phyloP scores from a whole-genome alignment of 2,329 filamentous ascomycete species.

The Aspergillus aculeatus region DNA sequence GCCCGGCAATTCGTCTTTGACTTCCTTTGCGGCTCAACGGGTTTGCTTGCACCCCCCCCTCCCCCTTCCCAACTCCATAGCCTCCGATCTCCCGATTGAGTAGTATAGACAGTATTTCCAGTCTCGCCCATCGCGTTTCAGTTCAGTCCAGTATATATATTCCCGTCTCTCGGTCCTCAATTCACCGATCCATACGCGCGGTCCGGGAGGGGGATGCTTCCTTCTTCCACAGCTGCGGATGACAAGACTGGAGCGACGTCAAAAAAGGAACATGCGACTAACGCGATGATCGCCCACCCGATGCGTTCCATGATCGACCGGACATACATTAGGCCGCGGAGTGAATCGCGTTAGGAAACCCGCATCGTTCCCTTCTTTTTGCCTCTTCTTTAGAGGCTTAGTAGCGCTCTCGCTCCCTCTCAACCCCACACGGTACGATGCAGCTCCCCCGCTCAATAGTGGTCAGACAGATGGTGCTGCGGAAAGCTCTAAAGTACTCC shows the following conservation, averaged over 20 bases:
- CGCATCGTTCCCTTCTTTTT: background rate
- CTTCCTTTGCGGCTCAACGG: background rate
- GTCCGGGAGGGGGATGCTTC: background rate
- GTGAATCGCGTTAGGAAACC: constrained; percentile 8
- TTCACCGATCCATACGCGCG: background rate
- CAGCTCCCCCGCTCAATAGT: background rate
- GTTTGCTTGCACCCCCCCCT: background rate
- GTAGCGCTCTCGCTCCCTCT: background rate
- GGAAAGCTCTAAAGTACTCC: no score
- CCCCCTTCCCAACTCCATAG: background rate
- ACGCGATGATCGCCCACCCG: constrained; percentile 13
- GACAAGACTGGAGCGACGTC: constrained; percentile 10
- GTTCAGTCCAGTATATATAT: background rate
- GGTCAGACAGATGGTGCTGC: background rate
- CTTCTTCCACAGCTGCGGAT: constrained; percentile 5
- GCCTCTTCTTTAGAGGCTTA: background rate
- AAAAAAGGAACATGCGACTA: constrained; percentile 17
- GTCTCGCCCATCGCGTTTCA: background rate
- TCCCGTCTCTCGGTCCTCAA: constrained; percentile 1
- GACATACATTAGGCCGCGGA: constrained; percentile 19
- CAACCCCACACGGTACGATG: background rate
- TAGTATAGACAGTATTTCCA: background rate
- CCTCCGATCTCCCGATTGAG: background rate
- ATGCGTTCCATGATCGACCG: constrained; percentile 20
- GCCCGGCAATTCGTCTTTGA: no score